These are phyloP conservation scores for Pleurotus citrinopileatus DNA, from an alignment of 768 basidiomycete species.

Conservation along the genomic window DNA sequence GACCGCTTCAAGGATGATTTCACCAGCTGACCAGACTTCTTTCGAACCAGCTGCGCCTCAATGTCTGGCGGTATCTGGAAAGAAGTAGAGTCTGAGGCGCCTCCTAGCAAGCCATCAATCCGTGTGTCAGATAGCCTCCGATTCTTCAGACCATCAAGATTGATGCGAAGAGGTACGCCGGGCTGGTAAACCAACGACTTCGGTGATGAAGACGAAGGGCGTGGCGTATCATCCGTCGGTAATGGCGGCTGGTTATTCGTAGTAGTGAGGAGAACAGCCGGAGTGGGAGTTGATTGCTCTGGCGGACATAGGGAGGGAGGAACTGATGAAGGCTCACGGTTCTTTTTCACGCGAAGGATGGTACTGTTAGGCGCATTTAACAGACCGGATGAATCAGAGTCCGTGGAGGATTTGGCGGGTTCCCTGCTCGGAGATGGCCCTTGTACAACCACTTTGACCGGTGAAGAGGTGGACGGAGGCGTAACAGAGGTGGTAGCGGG, in stretches of 20 bases:
- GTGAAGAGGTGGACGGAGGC: conserved; percentile 12
- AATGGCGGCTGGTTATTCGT: conserved; percentile 8
- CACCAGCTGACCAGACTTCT: conserved; percentile 93
- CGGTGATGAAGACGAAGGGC: conserved; percentile 15
- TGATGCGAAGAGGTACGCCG: conserved; percentile 33
- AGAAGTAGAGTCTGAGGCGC: conserved; percentile 15
- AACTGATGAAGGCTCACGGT: conserved; percentile 29
- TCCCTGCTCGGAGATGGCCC: conserved; percentile 7
- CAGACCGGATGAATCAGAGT: conserved; percentile 34
- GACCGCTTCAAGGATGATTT: conserved; percentile 86
- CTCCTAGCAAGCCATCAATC: conserved; percentile 12
- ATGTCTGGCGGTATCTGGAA: conserved; percentile 23
- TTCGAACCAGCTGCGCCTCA: conserved; percentile 60
- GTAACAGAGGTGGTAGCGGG: conserved; percentile 12
- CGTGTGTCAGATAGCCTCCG: conserved; percentile 30
- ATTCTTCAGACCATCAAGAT: conserved; percentile 21
- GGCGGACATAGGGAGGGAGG: conserved; percentile 27
- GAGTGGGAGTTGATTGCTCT: conserved; percentile 42
- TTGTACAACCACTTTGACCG: background rate
- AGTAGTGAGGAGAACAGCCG: conserved; percentile 26
- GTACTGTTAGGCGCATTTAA: conserved; percentile 32
- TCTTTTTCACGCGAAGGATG: conserved; percentile 34
- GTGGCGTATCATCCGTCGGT: conserved; percentile 24
- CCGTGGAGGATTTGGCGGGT: conserved; percentile 2
- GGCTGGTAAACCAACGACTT: conserved; percentile 38